Percentiles rank a stretch among this genome's conserved stretches.
Conservation (phyloP, 2,329 filamentous ascomycete genomes). For the Fusarium anguioides region DNA sequence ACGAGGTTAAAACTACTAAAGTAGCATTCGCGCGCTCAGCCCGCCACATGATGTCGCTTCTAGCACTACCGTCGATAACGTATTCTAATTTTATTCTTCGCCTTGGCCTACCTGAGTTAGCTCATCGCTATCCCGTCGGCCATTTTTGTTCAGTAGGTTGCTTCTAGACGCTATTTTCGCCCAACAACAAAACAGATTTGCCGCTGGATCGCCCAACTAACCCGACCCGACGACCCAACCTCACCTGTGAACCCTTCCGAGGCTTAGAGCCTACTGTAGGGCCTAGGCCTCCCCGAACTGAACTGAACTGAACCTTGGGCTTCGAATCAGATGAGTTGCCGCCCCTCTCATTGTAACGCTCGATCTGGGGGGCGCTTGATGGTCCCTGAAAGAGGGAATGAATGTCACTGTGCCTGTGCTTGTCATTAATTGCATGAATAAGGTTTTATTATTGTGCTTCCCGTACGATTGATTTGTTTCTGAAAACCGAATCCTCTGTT, state of each 20-base stretch:
- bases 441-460: not conserved
- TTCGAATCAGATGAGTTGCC: conserved; percentile 32
- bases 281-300: not conserved
- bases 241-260: no score
- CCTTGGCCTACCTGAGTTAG: conserved; percentile 33
- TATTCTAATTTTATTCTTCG: conserved; percentile 39
- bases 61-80: not conserved
- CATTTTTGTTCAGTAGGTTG: not conserved
- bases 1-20: conserved; percentile 23
- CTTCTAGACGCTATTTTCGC: not conserved
- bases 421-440: not conserved
- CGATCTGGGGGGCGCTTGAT: conserved; percentile 19
- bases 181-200: not conserved
- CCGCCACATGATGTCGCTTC: conserved; percentile 10
- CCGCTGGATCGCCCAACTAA: not conserved
- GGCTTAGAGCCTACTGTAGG: no score
- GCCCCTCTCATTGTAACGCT: conserved; percentile 28
- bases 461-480: conserved; percentile 11
- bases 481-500: conserved; percentile 20
- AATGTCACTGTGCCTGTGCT: not conserved
- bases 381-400: conserved; percentile 14
- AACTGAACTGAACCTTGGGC: not conserved
- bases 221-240: not conserved
- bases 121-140: conserved; percentile 10
- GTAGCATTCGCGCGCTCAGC: not conserved